Percentiles rank a stretch among this genome's conserved stretches.
Conservation (phyloP, 805 yeast species). For the Lipomyces kockii region DNA sequence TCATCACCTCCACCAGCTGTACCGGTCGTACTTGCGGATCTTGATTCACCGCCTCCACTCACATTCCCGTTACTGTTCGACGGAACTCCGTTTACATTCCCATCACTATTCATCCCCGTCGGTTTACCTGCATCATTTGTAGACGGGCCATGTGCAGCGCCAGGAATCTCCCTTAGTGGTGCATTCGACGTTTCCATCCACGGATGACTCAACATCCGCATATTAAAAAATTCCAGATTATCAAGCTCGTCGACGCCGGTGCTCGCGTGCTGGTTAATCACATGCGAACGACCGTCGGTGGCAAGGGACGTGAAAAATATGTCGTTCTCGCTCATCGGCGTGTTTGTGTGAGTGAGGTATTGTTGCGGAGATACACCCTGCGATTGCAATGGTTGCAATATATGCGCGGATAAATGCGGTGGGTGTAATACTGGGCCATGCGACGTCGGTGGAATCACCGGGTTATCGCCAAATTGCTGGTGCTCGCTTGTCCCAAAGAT, state of each 20-base stretch:
- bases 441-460: slow-evolving; percentile 20
- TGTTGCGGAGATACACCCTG: neutral
- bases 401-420: slow-evolving; percentile 14
- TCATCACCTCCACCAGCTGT: neutral
- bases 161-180: neutral
- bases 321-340: slow-evolving; percentile 17
- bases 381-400: slow-evolving; percentile 11
- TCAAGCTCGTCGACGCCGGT: slow-evolving; percentile 28
- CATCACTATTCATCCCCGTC: neutral
- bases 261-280: slow-evolving; percentile 31
- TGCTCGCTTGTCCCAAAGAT: neutral
- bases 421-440: slow-evolving; percentile 31
- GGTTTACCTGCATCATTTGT: neutral
- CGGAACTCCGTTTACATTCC: neutral
- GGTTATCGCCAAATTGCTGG: slow-evolving; percentile 6
- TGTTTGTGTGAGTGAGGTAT: neutral
- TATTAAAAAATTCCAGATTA: slow-evolving; percentile 30
- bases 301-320: slow-evolving; percentile 33
- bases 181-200: slow-evolving; percentile 27
- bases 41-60: neutral
- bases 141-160: neutral
- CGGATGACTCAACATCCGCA: slow-evolving; percentile 33
- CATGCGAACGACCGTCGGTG: slow-evolving; percentile 33
- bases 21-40: neutral
- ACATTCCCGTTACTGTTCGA: neutral